These are phyloP conservation scores for Thalassiosira hispida DNA, from an alignment of 352 stramenopile genomes.

Conservation along the genomic window DNA sequence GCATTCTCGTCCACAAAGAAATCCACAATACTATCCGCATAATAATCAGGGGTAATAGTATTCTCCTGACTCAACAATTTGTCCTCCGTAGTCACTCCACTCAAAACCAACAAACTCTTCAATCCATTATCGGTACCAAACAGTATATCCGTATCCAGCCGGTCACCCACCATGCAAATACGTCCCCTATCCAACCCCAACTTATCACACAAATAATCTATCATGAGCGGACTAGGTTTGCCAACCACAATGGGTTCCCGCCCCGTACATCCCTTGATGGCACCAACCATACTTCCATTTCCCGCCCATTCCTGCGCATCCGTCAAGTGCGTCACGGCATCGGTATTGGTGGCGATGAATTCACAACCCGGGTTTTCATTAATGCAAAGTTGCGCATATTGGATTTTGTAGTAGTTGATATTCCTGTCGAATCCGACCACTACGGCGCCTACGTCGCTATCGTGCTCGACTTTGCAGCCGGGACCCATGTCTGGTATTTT, in stretches of 20 bases:
- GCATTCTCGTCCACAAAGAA: slow-evolving; percentile 81
- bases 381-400: slow-evolving; percentile 89
- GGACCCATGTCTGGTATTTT: slow-evolving; percentile 82
- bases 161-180: slow-evolving; percentile 90
- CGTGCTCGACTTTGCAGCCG: slow-evolving; percentile 75
- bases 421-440: slow-evolving; percentile 88
- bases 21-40: slow-evolving; percentile 88
- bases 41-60: slow-evolving; percentile 88
- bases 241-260: slow-evolving; percentile 87
- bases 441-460: slow-evolving; percentile 85
- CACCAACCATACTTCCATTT: slow-evolving; percentile 89
- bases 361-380: slow-evolving; percentile 87
- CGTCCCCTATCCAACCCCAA: slow-evolving; percentile 76
- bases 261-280: slow-evolving; percentile 89
- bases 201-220: slow-evolving; percentile 89
- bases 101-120: slow-evolving; percentile 87
- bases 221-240: slow-evolving; percentile 89
- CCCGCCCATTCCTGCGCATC: slow-evolving; percentile 90
- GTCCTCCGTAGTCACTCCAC: slow-evolving; percentile 87
- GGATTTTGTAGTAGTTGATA: slow-evolving; percentile 92
- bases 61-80: slow-evolving; percentile 87
- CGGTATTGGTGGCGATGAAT: slow-evolving; percentile 90
- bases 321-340: slow-evolving; percentile 90
- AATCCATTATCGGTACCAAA: slow-evolving; percentile 90
- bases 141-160: slow-evolving; percentile 89